Evolutionary conservation across 768 basidiomycete genomes (phyloP), one percentile per base, ranked within the genome.

Genomic region (Sarcodon aspratus): DNA sequence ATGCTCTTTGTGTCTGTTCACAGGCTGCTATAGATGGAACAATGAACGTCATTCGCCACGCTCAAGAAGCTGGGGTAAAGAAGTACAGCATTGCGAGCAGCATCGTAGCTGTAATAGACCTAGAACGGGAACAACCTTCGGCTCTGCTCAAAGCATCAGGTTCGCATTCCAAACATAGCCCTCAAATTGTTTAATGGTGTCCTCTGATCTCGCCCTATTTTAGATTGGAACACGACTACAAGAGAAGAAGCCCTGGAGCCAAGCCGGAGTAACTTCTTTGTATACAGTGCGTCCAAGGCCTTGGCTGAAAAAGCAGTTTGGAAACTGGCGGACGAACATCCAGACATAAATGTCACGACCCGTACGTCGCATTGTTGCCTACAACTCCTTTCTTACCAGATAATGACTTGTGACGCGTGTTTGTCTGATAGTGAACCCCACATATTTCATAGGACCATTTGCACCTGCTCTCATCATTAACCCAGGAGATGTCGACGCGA

Each of bases 31-130:
- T 57, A 6, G 52, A 53, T 7, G 59, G 61, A 10, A 55, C 57
- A 6, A 27, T 53, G 40, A 63, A 63, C 37, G 54, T 75, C 17
- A 66, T 75, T 55, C 56, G 60, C 21, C 69, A 74, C 33, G 67
- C 72, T 18, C 60, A 69, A 8, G 56, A 69, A n/a, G 70, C 57
- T 1, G 52, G 58, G 1, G 61, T 77, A 59, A 64, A 69, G 59
- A 61, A 72, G 7, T 66, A 76, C 12, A 69, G 73, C 5, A 58
- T 73, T 52, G 73, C 74, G 11, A 59, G 61, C 50, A 61, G 58
- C 35, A 45, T 56, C 51, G 13, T 54, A 33, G 63, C 66, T 45
- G 27, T 49, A 11, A 36, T 38, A 1, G 9, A 27, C 4, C 66
- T 66, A 2, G 58, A 61, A 46, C 69, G 71, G 21, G 44, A 55